These are phyloP conservation scores for Candida nanaspora DNA, from an alignment of 805 yeast genomes.

Conservation along the genomic window DNA sequence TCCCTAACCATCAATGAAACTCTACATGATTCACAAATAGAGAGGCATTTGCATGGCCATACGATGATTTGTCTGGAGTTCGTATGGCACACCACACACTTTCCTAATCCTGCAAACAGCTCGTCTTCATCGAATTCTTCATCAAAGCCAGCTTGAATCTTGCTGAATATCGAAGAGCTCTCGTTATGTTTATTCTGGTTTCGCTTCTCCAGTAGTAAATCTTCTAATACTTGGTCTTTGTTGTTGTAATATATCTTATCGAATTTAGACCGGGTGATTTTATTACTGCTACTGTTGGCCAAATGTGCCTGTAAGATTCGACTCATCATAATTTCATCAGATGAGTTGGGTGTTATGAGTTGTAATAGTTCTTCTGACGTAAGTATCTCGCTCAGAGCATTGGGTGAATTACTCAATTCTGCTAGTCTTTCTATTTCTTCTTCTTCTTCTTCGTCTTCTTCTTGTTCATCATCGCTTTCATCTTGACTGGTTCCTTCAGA, in stretches of 20 bases:
- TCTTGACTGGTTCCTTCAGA: constrained; percentile 2
- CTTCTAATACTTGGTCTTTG: constrained; percentile 1
- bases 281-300: background rate
- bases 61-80: constrained; percentile 69
- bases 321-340: constrained; percentile 1
- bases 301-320: constrained; percentile 8
- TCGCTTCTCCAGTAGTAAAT: constrained; percentile 6
- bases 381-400: constrained; percentile 2
- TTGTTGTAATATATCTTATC: background rate
- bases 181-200: background rate
- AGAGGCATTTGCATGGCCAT: constrained; percentile 92
- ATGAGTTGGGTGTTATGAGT: constrained; percentile 2
- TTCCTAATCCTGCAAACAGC: constrained; percentile 28
- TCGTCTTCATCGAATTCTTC: constrained; percentile 21
- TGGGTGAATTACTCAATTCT: background rate
- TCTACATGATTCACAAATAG: constrained; percentile 82
- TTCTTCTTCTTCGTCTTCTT: constrained; percentile 2
- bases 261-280: background rate
- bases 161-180: background rate
- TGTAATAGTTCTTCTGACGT: constrained; percentile 5
- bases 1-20: constrained; percentile 64
- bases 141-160: constrained; percentile 8
- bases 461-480: constrained; percentile 4
- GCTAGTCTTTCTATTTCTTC: background rate
- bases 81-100: constrained; percentile 78